Evolutionary conservation across 805 yeast species (phyloP).

Genomic region (Ascoidea tarda): DNA sequence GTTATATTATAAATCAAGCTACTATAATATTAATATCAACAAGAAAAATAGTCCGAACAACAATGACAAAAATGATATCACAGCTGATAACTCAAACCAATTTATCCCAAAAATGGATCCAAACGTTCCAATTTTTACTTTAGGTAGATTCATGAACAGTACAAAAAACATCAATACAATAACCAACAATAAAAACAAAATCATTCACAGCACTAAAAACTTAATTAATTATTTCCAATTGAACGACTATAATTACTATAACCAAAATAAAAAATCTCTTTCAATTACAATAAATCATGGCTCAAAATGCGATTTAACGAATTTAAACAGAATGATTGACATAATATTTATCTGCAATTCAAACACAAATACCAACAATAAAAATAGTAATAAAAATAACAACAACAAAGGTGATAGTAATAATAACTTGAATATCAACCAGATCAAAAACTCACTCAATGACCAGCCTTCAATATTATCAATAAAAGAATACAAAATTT

Average conservation of each 20-base stretch:
- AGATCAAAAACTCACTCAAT: too few relatives aligned
- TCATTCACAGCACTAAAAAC: not conserved
- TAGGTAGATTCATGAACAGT: conserved; percentile 1
- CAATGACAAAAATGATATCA: not conserved
- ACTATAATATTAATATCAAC: too few relatives aligned
- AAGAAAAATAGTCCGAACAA: too few relatives aligned
- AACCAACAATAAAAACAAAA: not conserved
- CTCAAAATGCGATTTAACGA: conserved; percentile 44
- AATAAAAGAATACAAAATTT: conserved; percentile 38
- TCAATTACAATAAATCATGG: conserved; percentile 28
- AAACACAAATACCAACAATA: not conserved
- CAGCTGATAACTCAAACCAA: not conserved
- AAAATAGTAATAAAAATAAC: conserved; percentile 11
- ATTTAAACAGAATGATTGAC: conserved; percentile 35
- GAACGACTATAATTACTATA: not conserved
- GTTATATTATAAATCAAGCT: too few relatives aligned
- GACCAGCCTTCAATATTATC: conserved; percentile 16
- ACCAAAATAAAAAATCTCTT: not conserved
- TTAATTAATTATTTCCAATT: not conserved
- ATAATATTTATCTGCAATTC: conserved; percentile 40
- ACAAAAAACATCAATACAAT: not conserved
- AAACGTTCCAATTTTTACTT: not conserved
- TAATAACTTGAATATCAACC: conserved; percentile 6
- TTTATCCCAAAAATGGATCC: not conserved
- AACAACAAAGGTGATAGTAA: conserved; percentile 15